Evolutionary conservation across 192 early-diverging fungal genomes (phyloP).

Genomic region (Linnemannia elongata): DNA sequence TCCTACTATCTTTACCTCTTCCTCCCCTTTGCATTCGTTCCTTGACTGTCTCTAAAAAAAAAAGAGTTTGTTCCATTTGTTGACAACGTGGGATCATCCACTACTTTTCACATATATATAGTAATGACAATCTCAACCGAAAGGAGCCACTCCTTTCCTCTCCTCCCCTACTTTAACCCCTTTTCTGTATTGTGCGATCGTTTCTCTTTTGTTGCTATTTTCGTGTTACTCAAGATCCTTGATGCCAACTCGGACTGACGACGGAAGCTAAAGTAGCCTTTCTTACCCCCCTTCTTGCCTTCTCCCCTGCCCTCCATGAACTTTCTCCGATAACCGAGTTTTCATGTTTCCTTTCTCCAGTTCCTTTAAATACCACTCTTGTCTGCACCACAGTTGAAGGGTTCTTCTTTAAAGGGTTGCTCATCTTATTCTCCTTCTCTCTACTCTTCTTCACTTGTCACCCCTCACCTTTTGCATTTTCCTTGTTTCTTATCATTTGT

Average conservation of each 20-base stretch:
- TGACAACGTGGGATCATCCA: not conserved
- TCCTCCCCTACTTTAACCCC: not conserved
- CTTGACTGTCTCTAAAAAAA: not conserved
- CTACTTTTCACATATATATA: not conserved
- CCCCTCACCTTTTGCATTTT: not conserved
- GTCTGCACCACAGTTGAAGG: not conserved
- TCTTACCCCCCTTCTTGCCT: not conserved
- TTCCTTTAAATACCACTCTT: not conserved
- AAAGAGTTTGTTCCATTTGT: not conserved
- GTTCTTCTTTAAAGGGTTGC: not conserved
- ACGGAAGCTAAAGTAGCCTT: not conserved
- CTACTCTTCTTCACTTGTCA: not conserved
- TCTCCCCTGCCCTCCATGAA: not conserved
- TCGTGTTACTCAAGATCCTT: not conserved
- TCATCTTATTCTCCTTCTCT: not conserved
- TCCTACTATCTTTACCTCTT: not conserved
- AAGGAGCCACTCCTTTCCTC: not conserved
- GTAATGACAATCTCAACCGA: not conserved
- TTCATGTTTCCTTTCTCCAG: not conserved
- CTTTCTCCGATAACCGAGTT: not conserved
- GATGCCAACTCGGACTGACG: constrained; percentile 10
- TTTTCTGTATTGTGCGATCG: not conserved
- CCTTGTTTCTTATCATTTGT: not conserved
- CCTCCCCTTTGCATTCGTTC: not conserved
- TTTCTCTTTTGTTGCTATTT: not conserved